Conservation (phyloP, 108 stramenopile genomes). For the Schizochytrium sp. region DNA sequence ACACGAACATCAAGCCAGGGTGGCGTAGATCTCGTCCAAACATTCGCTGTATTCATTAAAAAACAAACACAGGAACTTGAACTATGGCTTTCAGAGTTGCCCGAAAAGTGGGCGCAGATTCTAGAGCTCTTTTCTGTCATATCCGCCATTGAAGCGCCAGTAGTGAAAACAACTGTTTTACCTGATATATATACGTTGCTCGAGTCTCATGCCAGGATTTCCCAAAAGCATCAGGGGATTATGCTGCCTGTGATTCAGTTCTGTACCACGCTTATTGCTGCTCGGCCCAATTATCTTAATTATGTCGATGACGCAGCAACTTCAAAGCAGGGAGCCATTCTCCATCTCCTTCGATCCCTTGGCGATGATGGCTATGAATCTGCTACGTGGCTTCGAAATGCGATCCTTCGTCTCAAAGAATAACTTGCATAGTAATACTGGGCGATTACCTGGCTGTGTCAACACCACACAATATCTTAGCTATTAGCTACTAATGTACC, state of each 20-base stretch:
- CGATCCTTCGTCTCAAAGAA: not conserved
- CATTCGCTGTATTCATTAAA: not conserved
- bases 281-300: not conserved
- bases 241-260: not conserved
- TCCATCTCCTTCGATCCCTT: not conserved
- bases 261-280: not conserved
- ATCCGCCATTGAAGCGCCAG: not conserved
- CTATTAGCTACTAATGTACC: no score
- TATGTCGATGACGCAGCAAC: not conserved
- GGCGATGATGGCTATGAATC: constrained; percentile 9
- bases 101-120: constrained; percentile 13
- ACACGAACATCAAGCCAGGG: not conserved
- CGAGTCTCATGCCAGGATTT: not conserved
- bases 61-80: not conserved
- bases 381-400: not conserved
- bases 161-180: not conserved
- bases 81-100: not conserved
- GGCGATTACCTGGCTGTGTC: no score
- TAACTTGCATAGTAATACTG: no score
- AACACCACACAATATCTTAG: no score
- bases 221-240: not conserved
- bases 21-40: not conserved
- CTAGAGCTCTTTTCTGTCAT: not conserved
- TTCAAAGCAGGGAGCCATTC: not conserved
- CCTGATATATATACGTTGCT: not conserved